These are phyloP conservation scores for Hypericum perforatum DNA, from an alignment of 345 rosid species.

Conservation along the genomic window DNA sequence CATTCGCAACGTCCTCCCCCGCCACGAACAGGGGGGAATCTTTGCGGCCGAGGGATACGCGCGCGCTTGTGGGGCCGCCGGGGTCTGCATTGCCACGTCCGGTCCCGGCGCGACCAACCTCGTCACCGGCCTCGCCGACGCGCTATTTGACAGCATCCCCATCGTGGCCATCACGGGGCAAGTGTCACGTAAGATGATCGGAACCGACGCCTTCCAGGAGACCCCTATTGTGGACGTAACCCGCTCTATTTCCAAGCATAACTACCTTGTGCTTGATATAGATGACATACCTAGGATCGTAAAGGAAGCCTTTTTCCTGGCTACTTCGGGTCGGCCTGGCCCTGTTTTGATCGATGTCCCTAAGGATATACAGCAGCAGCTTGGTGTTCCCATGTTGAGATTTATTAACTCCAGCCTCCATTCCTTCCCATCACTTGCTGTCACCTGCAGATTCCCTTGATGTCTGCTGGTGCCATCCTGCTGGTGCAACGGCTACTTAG, in stretches of 20 bases:
- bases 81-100: constrained; percentile 5
- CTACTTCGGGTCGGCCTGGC: not conserved
- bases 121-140: constrained; percentile 6
- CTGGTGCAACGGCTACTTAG: too few species aligned
- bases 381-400: not conserved
- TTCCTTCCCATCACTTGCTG: too few species aligned
- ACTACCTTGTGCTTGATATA: not conserved
- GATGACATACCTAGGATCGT: constrained; percentile 1
- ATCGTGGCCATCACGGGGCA: constrained; percentile 4
- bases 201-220: not conserved
- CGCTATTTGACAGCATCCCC: constrained; percentile 1
- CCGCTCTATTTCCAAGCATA: not conserved
- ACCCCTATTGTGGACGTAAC: constrained; percentile 3
- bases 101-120: constrained; percentile 3
- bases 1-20: not conserved
- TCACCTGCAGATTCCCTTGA: too few species aligned
- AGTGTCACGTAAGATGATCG: not conserved
- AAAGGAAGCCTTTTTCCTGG: not conserved
- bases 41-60: constrained; percentile 6
- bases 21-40: not conserved
- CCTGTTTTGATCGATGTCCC: constrained; percentile 3
- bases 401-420: too few species aligned
- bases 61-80: not conserved
- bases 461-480: too few species aligned
- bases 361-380: constrained; percentile 3